These are phyloP conservation scores for Coemansia aciculifera DNA, from an alignment of 192 early-diverging fungal genomes.

Conservation along the genomic window DNA sequence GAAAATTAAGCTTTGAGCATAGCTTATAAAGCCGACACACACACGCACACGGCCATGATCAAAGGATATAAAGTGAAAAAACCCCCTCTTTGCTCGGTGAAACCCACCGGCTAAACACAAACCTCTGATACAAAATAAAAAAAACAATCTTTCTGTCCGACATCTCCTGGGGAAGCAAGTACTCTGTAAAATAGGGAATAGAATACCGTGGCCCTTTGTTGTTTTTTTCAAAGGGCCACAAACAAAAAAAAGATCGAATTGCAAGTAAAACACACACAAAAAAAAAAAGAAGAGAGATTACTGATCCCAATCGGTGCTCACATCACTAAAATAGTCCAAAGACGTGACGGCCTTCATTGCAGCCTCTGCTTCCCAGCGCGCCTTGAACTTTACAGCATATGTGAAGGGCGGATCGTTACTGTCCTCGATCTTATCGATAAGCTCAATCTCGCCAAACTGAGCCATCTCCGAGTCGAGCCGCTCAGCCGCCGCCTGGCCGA, in stretches of 20 bases:
- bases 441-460: conserved; percentile 46
- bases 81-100: neutral
- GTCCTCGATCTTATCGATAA: conserved; percentile 27
- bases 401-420: conserved; percentile 27
- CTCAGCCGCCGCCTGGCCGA: conserved; percentile 29
- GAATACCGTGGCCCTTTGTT: neutral
- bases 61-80: neutral
- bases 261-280: neutral
- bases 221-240: neutral
- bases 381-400: conserved; percentile 36
- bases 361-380: conserved; percentile 47
- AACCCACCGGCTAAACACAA: neutral
- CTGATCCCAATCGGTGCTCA: conserved; percentile 38
- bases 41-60: neutral
- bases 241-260: conserved; percentile 8
- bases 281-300: conserved; percentile 6
- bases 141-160: neutral
- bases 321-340: conserved; percentile 29
- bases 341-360: conserved; percentile 29
- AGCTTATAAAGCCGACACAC: neutral
- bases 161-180: neutral
- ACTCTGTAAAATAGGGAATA: too few relatives aligned
- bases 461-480: conserved; percentile 38
- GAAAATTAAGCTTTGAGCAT: neutral
- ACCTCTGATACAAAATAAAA: neutral